These are phyloP conservation scores for Aplosporella prunicola DNA, from an alignment of 2,329 filamentous ascomycete species.

Conservation along the genomic window DNA sequence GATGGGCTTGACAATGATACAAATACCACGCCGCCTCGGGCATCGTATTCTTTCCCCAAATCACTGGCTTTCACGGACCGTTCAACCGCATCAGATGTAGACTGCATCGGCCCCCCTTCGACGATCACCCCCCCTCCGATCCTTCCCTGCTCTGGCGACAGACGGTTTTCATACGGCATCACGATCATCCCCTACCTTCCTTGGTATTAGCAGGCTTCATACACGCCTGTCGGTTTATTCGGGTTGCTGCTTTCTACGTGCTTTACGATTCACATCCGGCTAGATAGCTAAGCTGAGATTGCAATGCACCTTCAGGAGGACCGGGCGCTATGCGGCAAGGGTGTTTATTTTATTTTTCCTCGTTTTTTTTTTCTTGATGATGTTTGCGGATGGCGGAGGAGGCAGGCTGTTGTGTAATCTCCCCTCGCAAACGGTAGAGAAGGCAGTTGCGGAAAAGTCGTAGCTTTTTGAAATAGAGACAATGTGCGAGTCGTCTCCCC, in stretches of 20 bases:
- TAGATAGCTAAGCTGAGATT: constrained; percentile 11
- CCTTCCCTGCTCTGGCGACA: constrained; percentile 8
- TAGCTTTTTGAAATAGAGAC: too few species aligned
- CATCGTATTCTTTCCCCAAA: constrained; percentile 4
- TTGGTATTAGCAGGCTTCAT: constrained; percentile 6
- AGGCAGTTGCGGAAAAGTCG: too few species aligned
- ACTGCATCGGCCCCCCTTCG: constrained; percentile 9
- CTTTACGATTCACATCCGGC: constrained; percentile 9
- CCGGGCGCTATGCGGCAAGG: constrained; percentile 12
- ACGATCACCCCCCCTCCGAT: constrained; percentile 7
- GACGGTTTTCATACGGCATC: constrained; percentile 9
- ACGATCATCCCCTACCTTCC: constrained; percentile 10
- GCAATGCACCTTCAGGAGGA: constrained; percentile 12
- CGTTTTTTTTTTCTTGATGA: constrained; percentile 9
- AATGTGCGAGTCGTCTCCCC: too few species aligned
- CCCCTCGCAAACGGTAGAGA: too few species aligned
- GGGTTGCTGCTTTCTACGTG: constrained; percentile 11
- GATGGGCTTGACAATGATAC: constrained; percentile 1
- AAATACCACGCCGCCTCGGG: constrained; percentile 4
- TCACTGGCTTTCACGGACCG: constrained; percentile 2
- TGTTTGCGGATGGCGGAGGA: constrained; percentile 10
- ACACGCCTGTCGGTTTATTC: constrained; percentile 7
- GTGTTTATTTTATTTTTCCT: constrained; percentile 8
- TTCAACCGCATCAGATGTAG: constrained; percentile 11
- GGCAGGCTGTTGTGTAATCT: constrained; percentile 11